Base-by-base conservation (phyloP, 2,329 filamentous ascomycete species). In the Pseudogymnoascus pannorum region DNA sequence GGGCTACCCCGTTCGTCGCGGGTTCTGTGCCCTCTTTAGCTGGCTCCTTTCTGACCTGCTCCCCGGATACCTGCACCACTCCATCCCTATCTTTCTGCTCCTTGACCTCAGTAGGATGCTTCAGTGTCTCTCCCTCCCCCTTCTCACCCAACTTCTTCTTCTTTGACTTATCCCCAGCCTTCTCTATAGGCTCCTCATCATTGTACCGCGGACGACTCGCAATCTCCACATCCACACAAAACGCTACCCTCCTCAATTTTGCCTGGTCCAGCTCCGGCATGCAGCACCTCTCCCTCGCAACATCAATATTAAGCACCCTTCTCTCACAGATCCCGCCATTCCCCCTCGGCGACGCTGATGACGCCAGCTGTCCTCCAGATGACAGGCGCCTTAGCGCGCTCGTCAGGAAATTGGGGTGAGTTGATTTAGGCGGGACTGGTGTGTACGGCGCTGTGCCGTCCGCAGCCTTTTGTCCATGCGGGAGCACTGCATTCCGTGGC, bases 181-280 rank as follows among this genome's bases (percentile, higher is more conserved):
- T 74, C n/a, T 79, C 75, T 5, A 77, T 75, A 8, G 80, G 64
- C 8, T 79, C 73, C 5, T 82, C 81, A 14, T 79, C 79, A 12
- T 78, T 75, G 67, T 95, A 94, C 67, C 85, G 87, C 22, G 92
- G 91, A 70, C 91, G 86, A 0, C 92, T 91, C 2, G 93, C 93
- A 70, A 99, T 96, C 73, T 99, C 94, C 4, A 99, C 92, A 70
- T 99, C 94, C 2, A 99, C 94, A 68, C 91, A 96, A 71, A 99
- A 99, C 0, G 93, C 89, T 0, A 99, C 94, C 60, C 92, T 85
- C 60, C 91, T 84, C 63, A 99, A 75, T 72, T 94, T 96, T 57
- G 85, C 84, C 69, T 87, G 85, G 66, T 92, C 87, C 54, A 99
- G 78, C 66, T 96, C 92, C 4, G 84, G 78, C 29, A 97, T 85